phyloP scores from a whole-genome alignment of 2,329 filamentous ascomycete species.

The Fusarium nanum region DNA sequence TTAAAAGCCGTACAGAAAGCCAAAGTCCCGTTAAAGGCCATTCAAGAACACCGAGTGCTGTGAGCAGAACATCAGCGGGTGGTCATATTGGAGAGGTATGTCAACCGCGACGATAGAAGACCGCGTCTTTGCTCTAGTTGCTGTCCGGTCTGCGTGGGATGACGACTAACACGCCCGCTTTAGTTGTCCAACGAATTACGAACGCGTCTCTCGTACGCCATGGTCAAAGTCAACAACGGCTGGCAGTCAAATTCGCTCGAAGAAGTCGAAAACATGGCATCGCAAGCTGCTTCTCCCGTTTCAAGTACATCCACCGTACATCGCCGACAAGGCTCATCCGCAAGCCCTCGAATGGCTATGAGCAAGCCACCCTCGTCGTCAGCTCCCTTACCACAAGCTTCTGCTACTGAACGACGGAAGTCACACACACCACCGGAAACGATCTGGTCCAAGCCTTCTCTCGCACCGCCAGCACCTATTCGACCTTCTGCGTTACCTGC shows the following conservation, averaged over 20 bases:
- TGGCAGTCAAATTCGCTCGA: constrained; percentile 84
- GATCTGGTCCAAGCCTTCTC: constrained; percentile 51
- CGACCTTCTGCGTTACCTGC: constrained; percentile 58
- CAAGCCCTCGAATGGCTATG: constrained; percentile 63
- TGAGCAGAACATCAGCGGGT: constrained; percentile 69
- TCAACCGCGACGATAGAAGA: constrained; percentile 29
- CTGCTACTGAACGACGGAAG: constrained; percentile 43
- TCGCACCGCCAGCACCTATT: constrained; percentile 67
- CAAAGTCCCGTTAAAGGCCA: constrained; percentile 67
- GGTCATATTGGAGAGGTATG: constrained; percentile 83
- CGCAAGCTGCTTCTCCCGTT: constrained; percentile 72
- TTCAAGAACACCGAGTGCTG: constrained; percentile 77
- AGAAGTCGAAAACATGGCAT: constrained; percentile 80
- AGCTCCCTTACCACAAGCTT: constrained; percentile 49
- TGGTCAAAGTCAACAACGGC: constrained; percentile 91
- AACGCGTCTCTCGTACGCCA: constrained; percentile 89
- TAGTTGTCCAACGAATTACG: constrained; percentile 83
- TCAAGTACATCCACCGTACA: constrained; percentile 69
- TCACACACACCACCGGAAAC: constrained; percentile 55
- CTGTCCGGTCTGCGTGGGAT: neutral
- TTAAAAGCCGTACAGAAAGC: constrained; percentile 67
- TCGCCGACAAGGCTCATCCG: constrained; percentile 62
- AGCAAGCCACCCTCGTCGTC: constrained; percentile 41
- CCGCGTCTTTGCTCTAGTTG: neutral
- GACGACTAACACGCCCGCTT: constrained; percentile 31